Percentiles rank a stretch among this genome's conserved stretches.
These are phyloP conservation scores for Coleophoma eucalyptorum DNA, from an alignment of 2,329 filamentous ascomycete genomes.

Conservation along the genomic window DNA sequence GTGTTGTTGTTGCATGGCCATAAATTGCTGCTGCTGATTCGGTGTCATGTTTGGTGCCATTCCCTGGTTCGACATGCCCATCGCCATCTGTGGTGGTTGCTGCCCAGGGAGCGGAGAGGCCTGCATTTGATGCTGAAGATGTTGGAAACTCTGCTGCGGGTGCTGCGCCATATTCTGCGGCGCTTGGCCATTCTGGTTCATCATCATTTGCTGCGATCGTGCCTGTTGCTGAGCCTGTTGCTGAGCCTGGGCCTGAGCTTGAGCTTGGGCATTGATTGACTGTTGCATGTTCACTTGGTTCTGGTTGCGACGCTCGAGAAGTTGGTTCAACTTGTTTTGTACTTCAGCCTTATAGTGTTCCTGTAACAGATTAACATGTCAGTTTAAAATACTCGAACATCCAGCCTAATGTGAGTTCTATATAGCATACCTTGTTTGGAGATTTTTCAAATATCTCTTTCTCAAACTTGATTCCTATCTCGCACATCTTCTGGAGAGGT, in stretches of 20 bases:
- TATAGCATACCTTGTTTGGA: constrained; percentile 20
- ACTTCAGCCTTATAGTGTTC: constrained; percentile 21
- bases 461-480: constrained; percentile 25
- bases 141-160: constrained; percentile 51
- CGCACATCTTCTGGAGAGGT: constrained; percentile 19
- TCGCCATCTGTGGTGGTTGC: constrained; percentile 21
- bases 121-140: constrained; percentile 57
- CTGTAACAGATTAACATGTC: constrained; percentile 8
- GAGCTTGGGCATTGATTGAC: constrained; percentile 31
- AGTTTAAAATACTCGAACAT: not conserved
- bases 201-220: constrained; percentile 48
- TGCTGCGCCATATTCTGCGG: constrained; percentile 43
- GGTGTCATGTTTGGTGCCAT: constrained; percentile 22
- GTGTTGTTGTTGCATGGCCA: constrained; percentile 4
- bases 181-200: constrained; percentile 48
- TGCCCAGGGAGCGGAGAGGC: constrained; percentile 48
- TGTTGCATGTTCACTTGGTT: constrained; percentile 35
- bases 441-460: constrained; percentile 24
- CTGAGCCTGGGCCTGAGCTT: constrained; percentile 30
- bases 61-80: constrained; percentile 27
- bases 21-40: constrained; percentile 18
- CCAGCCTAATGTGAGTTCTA: not conserved
- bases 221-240: constrained; percentile 35
- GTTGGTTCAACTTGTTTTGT: constrained; percentile 20
- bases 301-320: constrained; percentile 21